A percentile compares a stretch with the other conserved stretches of the same genome.
These are phyloP conservation scores for Karstenula rhodostoma DNA, from an alignment of 2,329 filamentous ascomycete genomes.

Conservation along the genomic window DNA sequence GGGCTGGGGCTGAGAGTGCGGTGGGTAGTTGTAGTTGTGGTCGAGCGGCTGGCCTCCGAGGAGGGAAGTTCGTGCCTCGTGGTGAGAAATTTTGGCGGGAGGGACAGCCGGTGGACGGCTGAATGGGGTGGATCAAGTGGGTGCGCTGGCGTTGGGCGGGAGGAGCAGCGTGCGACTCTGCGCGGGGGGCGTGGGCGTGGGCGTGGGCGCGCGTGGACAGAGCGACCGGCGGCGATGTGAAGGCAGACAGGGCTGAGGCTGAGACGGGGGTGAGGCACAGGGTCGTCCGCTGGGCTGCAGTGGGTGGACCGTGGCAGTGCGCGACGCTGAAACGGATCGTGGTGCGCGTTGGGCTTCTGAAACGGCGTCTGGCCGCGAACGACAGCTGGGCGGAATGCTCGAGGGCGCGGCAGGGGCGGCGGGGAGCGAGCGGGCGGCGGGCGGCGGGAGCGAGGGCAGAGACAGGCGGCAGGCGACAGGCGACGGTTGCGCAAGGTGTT, in stretches of 20 bases:
- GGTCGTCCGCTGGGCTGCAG: neutral
- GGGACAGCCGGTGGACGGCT: constrained; percentile 47
- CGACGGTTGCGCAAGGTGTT: neutral
- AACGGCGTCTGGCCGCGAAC: constrained; percentile 2
- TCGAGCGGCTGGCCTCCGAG: constrained; percentile 65
- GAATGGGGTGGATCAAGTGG: constrained; percentile 33
- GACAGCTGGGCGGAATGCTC: neutral
- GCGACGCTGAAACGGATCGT: constrained; percentile 9
- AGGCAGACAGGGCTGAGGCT: neutral
- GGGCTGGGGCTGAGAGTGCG: constrained; percentile 58
- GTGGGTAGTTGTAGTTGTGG: constrained; percentile 59
- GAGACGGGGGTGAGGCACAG: constrained; percentile 11
- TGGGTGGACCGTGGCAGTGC: constrained; percentile 5
- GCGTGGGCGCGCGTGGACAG: neutral
- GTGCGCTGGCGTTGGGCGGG: constrained; percentile 9
- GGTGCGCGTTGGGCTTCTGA: constrained; percentile 4
- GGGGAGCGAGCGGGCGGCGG: neutral
- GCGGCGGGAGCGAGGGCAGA: constrained; percentile 3
- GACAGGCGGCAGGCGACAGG: neutral
- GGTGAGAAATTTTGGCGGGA: constrained; percentile 62
- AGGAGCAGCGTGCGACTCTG: neutral
- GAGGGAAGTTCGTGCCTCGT: constrained; percentile 66
- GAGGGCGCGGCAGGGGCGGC: neutral
- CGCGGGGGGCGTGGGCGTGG: neutral
- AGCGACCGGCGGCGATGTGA: neutral